Evolutionary conservation across 2,329 filamentous ascomycete genomes (phyloP), one percentile per base, ranked within the genome.

Genomic region (Alternaria burnsii): DNA sequence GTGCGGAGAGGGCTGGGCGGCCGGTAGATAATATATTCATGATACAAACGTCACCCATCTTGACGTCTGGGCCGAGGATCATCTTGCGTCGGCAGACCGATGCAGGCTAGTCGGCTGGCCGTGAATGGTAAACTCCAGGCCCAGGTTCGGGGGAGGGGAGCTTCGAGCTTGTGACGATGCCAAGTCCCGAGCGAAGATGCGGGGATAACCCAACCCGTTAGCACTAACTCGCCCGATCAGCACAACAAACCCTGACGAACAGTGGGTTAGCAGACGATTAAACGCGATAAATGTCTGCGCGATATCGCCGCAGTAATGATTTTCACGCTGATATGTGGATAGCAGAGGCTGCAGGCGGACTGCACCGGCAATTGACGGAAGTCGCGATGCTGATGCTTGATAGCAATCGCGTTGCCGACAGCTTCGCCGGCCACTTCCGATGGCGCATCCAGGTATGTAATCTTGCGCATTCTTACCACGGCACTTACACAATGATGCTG

Each of bases 131-230:
- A 68, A 67, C 59, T 59, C 63, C 34, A 55, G 58, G 53, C 64
- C 62, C 61, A 67, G 65, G 59, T 68, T 71, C 69, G 74, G 66
- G 68, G 69, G 65, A 71, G 64, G 67, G 74, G 62, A 72, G 68
- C 63, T 72, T 55, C 56, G 47, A 70, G 73, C 74, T 76, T 75
- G 73, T 77, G 75, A 77, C 63, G 71, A 63, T 67, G 73, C 73
- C 74, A 73, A 77, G 73, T 57, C 62, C 54, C 47, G 55, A 62
- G 53, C 63, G 63, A 43, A 59, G 64, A 64, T 57, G 71, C 71
- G 73, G 71, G 70, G 71, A 72, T 61, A 52, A 42, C 46, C 30
- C 46, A 34, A 38, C 42, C 43, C 60, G 9, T 46, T 30, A 30
- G 26, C 44, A 56, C 54, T 51, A 55, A 40, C 18, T 44, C 43